Evolutionary conservation across 148 eudicot species (phyloP).

Genomic region (Talinum fruticosum): DNA sequence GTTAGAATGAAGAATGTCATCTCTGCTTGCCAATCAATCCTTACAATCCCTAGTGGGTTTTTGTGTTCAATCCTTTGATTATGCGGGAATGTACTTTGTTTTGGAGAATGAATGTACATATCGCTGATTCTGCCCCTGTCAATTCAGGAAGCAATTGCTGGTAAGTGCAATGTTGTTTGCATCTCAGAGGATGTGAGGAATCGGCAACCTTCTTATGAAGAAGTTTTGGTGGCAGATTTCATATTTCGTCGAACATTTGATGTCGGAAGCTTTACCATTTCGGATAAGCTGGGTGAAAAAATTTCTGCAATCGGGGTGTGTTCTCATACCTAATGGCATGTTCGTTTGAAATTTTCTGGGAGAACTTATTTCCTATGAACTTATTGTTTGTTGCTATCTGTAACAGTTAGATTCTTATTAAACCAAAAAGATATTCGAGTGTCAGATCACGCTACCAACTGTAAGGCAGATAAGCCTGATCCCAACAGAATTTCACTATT

Average conservation of each 20-base stretch:
- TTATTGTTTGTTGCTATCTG: constrained; percentile 32
- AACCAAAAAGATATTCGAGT: constrained; percentile 41
- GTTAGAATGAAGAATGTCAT: neutral
- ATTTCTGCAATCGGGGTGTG: constrained; percentile 55
- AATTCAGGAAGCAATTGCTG: constrained; percentile 73
- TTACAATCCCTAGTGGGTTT: neutral
- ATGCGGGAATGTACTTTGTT: neutral
- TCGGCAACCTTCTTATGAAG: constrained; percentile 55
- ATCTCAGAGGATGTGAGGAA: constrained; percentile 63
- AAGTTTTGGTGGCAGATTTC: constrained; percentile 51
- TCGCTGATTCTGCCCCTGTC: constrained; percentile 29
- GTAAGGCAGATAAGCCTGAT: constrained; percentile 26
- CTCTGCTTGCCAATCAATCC: neutral
- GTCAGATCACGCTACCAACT: constrained; percentile 22
- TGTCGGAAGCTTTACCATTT: constrained; percentile 44
- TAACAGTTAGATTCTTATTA: constrained; percentile 62
- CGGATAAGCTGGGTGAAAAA: constrained; percentile 51
- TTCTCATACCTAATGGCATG: constrained; percentile 18
- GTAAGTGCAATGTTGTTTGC: constrained; percentile 76
- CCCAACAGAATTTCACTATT: constrained; percentile 2
- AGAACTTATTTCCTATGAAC: constrained; percentile 16
- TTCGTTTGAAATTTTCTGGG: constrained; percentile 17
- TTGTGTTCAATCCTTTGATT: neutral
- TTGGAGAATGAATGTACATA: constrained; percentile 8
- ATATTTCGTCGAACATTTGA: constrained; percentile 76